phyloP scores from a whole-genome alignment of 768 basidiomycete species.

The Trametes villosa region DNA sequence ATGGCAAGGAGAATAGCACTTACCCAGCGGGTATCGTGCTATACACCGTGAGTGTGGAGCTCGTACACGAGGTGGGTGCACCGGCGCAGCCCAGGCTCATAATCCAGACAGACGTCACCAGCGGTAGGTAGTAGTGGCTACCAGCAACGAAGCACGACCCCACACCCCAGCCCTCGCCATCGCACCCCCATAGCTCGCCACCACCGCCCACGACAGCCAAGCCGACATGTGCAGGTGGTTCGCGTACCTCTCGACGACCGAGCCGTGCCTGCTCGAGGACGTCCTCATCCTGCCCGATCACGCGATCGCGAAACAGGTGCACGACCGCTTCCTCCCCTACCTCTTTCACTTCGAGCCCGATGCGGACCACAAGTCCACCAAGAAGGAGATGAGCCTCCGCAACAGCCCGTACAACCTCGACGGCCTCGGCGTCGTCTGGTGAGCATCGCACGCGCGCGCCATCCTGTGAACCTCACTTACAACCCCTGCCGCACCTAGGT shows the following conservation, averaged over 20 bases:
- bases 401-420: conserved; percentile 35
- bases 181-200: background rate
- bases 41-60: too few species aligned
- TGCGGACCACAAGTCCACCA: conserved; percentile 18
- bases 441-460: background rate
- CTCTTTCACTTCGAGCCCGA: conserved; percentile 32
- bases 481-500: conserved; percentile 15
- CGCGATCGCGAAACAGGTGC: conserved; percentile 33
- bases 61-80: too few species aligned
- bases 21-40: too few species aligned
- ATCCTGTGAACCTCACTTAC: background rate
- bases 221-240: conserved; percentile 37
- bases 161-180: background rate
- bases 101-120: too few species aligned
- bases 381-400: conserved; percentile 28
- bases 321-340: conserved; percentile 34
- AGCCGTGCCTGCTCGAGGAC: conserved; percentile 35
- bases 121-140: too few species aligned
- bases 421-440: conserved; percentile 33
- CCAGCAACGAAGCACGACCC: too few species aligned
- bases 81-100: too few species aligned
- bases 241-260: conserved; percentile 34
- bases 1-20: too few species aligned
- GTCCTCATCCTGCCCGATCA: conserved; percentile 33
- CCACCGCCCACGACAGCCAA: background rate